Conservation (phyloP, 495 filamentous ascomycete genomes). For the Letharia lupina region DNA sequence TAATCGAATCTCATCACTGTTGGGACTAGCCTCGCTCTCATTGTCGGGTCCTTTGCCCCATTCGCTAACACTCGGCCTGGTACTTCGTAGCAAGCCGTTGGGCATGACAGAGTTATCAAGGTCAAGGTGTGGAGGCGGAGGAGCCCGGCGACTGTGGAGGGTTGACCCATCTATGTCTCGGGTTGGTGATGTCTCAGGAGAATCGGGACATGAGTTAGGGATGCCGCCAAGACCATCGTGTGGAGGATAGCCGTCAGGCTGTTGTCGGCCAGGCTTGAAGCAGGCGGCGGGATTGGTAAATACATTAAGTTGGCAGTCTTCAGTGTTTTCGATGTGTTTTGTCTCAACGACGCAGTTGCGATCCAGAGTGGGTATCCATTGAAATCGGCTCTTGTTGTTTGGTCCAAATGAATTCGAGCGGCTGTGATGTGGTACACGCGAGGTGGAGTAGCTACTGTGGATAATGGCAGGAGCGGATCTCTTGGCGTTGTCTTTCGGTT, state of each 20-base stretch:
- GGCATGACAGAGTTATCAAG: slow-evolving; percentile 18
- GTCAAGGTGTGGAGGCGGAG: slow-evolving; percentile 24
- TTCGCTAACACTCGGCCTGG: slow-evolving; percentile 26
- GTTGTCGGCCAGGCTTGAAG: slow-evolving; percentile 19
- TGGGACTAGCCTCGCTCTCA: slow-evolving; percentile 20
- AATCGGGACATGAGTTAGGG: slow-evolving; percentile 11
- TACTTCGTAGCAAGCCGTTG: slow-evolving; percentile 24
- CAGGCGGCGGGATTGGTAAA: slow-evolving; percentile 27
- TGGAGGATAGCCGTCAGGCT: slow-evolving; percentile 17
- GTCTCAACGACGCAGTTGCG: slow-evolving; percentile 22
- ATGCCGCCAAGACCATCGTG: slow-evolving; percentile 27
- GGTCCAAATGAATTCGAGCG: slow-evolving; percentile 17
- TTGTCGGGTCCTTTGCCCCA: slow-evolving; percentile 28
- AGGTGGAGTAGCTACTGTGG: slow-evolving; percentile 18
- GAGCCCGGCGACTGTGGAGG: slow-evolving; percentile 15
- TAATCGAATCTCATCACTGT: slow-evolving; percentile 23
- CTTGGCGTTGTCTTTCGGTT: slow-evolving; percentile 5
- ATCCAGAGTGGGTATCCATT: slow-evolving; percentile 27
- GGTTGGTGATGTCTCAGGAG: slow-evolving; percentile 16
- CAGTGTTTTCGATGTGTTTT: slow-evolving; percentile 19
- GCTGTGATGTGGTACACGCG: slow-evolving; percentile 10
- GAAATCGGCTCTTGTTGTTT: slow-evolving; percentile 22
- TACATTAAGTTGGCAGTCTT: slow-evolving; percentile 21
- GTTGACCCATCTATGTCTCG: background rate
- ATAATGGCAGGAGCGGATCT: slow-evolving; percentile 8